These are phyloP conservation scores for Escallonia herrerae DNA, from an alignment of 129 eudicot genomes.

Conservation along the genomic window DNA sequence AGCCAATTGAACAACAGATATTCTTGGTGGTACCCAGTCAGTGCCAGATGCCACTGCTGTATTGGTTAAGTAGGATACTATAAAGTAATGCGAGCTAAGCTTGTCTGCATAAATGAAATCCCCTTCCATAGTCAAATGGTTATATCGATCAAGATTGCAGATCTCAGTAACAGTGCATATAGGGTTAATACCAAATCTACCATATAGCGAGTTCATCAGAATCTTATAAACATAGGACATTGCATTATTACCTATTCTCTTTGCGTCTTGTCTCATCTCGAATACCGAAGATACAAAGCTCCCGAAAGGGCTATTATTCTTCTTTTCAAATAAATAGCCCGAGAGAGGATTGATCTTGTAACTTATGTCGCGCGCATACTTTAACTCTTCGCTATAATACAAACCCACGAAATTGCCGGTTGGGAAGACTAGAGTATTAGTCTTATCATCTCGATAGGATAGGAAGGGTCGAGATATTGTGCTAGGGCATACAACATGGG, in stretches of 20 bases:
- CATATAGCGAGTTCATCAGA: too few relatives aligned
- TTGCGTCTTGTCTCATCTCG: not conserved
- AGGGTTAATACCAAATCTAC: conserved; percentile 17
- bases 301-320: too few relatives aligned
- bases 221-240: conserved; percentile 3
- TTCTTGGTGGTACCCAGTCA: conserved; percentile 7
- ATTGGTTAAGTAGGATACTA: not conserved
- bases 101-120: not conserved
- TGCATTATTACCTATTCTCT: not conserved
- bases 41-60: not conserved
- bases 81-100: not conserved
- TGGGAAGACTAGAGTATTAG: too few relatives aligned
- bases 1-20: not conserved
- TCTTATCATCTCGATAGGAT: too few relatives aligned
- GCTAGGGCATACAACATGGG: too few relatives aligned
- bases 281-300: too few relatives aligned
- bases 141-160: not conserved
- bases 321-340: too few relatives aligned
- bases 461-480: too few relatives aligned
- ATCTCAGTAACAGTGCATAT: conserved; percentile 3
- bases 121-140: not conserved
- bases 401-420: too few relatives aligned
- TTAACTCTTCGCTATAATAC: too few relatives aligned
- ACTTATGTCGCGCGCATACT: too few relatives aligned
- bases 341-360: too few relatives aligned